Base-by-base conservation (phyloP, 73 alveolate species). In the Tetrahymena borealis region DNA sequence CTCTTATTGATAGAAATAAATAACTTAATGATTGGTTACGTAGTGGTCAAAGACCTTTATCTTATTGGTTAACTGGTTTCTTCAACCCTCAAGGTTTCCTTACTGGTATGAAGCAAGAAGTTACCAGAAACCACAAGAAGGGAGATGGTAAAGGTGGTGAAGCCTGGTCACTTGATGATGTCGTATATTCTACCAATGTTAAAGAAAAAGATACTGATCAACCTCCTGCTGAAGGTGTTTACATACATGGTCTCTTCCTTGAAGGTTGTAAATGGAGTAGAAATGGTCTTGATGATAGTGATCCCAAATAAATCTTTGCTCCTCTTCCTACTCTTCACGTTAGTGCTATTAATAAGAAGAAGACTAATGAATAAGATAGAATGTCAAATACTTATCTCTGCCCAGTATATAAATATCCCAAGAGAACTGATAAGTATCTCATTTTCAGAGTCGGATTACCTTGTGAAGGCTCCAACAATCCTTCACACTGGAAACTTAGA, bases 81-180 rank as follows among this genome's bases (percentile, higher is more conserved):
- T 97, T 99, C 97, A 99, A 99, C 91, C 99, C 99, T n/a, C 99
- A 99, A 97, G 99, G 99, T 91, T 99, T 98, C 99, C 97, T 99
- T 90, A 99, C 99, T 33, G 99, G 99, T 77, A 96, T 98, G 96
- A 99, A 98, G 92, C 99, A 98, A 96, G 99, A 99, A 95, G 99
- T 97, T 40, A 96, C 99, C 94, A 96, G 99, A 90, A 98, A 97
- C 95, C 99, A 98, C 95, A 98, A 98, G 97, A 60, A 60, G 28
- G 85, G 85, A 24, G 85, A 60, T 60, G 98, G 97, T 16, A 90
- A 94, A 94, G 92, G 91, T 16, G 91, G 95, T 94, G 98, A 96
- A 37, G 95, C 94, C 91, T 98, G 99, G 99, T 95, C 99, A 33
- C 95, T 97, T 79, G 99, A 98, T 93, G 99, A 98, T 31, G 99